Evolutionary conservation across 1,139 yeast species (phyloP), one percentile per base, ranked within the genome.

Genomic region (Candida glucosophila): DNA sequence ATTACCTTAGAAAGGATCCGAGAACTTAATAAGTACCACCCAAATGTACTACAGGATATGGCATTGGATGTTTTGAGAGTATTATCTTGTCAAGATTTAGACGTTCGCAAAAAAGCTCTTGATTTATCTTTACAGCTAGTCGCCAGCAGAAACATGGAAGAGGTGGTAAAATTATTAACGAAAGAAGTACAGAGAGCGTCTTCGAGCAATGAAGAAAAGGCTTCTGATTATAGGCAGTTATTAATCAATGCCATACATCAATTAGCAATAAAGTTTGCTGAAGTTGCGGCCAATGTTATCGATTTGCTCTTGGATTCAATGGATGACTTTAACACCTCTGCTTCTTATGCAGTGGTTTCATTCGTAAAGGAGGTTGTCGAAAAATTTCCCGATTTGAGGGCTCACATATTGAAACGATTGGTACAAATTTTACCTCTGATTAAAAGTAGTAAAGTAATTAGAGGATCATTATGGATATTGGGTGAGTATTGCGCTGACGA

Each of bases 351-450:
- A 40, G 94, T 90, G 25, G 73, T 92, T 31, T 57, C 79, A 10
- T 90, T 90, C 54, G 81, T 88, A 37, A 90, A 90, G 49, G 96
- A 90, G 51, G 95, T 88, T 27, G 83, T 88, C 35, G 96, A 88
- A 52, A 81, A 81, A 44, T 88, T 79, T 67, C 95, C 96, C 17
- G 74, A 76, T 33, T 67, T 85, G 39, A 75, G 95, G 47, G 58
- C 66, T 24, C 58, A 73, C 14, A 80, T 88, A 29, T 54, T 92
- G 29, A 56, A 59, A 24, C 76, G 81, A 37, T 68, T 92, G 35
- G 58, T 86, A 25, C 49, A 48, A 10, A 64, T 86, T 6, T 62
- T 92, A 44, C 75, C 75, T 16, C 59, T 63, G 19, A 77, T 83
- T 26, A 81, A 78, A 45, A 78, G 93, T 34, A 94, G 95, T 5